Evolutionary conservation across 2,329 filamentous ascomycete genomes (phyloP), one percentile per base, ranked within the genome.

Genomic region (Pseudopyricularia cyperi): DNA sequence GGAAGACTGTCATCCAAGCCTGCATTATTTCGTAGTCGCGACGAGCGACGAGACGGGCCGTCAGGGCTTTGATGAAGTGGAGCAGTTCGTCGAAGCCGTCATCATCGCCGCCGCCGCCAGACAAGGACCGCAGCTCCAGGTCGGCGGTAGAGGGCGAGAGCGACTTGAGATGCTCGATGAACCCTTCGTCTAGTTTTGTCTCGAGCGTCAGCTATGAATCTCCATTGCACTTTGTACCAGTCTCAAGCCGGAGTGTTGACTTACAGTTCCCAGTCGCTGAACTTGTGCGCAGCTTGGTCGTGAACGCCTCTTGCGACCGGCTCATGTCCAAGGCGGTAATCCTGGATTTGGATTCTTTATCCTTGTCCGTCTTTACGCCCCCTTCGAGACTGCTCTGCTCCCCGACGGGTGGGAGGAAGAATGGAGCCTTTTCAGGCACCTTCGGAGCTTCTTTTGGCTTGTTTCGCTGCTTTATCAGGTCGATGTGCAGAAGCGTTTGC

Each of bases 1-100:
- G 65, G 62, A 97, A 95, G 1, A 97, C 91, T 2, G 85, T 83
- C 89, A 98, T 97, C 91, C 93, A 98, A 0, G 89, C 89, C 67
- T 97, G 90, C 15, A 89, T 86, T 37, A 98, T 75, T 68, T 98
- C 93, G 66, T 95, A 98, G 66, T 97, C 93, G 48, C 79, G 79
- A 57, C 83, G 81, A 50, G 79, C 72, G 44, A 72, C 68, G 51
- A 97, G 71, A 12, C 85, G 76, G 52, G 71, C 74, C 0, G 87
- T 94, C 52, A 98, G 68, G 1, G 89, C 89, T n/a, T 72, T 67
- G 50, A 97, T 82, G 63, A 98, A 98, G 51, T 82, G 75, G 1
- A 83, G 71, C 17, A 95, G 71, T 66, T 97, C 93, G 53, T 85
- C 80, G 11, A 46, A 42, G 14, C 32, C 32, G 6, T 33, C 48